Evolutionary conservation across 2,329 filamentous ascomycete genomes (phyloP), one percentile per base, ranked within the genome.

Genomic region (Exophiala lecanii-corni): DNA sequence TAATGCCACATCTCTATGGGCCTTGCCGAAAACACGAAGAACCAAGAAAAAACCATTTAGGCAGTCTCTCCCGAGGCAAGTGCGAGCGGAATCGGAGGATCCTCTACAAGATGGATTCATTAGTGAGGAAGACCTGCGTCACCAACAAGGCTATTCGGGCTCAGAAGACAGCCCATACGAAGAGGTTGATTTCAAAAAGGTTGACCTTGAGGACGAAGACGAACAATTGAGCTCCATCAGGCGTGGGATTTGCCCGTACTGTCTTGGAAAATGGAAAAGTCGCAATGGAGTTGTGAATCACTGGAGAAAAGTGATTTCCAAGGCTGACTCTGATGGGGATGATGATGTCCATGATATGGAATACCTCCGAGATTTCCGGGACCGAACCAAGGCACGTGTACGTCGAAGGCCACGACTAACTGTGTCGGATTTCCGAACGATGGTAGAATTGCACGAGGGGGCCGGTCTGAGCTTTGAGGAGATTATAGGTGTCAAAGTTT

Each of bases 401-500:
- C 12, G 30, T 5, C 41, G 44, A 5, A 38, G 12, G 13, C 34
- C 45, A 7, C 44, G 49, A 37, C 17, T 53, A n/a, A 23, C 33
- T 7, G 12, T 54, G n/a, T 38, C 19, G 15, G 48, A 55, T 36
- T 53, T 54, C 37, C 48, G 41, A 26, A 47, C 40, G 4, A 39
- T 56, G 38, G 46, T 56, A 4, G 48, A 55, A 30, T 26, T 55
- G 31, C 50, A 54, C 36, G 54, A 56, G 41, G 51, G 52, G 2
- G 44, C 39, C 7, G 52, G 48, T 13, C 19, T 53, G 17, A 42
- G 47, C 9, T 56, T 56, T 39, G 41, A 48, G 16, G 45, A 56
- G 28, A 56, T 56, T 30, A 50, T 46, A n/a, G 33, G 43, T 9
- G 38, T 36, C 10, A 17, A 43, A 26, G 34, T 43, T 5, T 36